Evolutionary conservation across 2,329 filamentous ascomycete genomes (phyloP).

Genomic region (Chrysoporthe deuterocubensis): DNA sequence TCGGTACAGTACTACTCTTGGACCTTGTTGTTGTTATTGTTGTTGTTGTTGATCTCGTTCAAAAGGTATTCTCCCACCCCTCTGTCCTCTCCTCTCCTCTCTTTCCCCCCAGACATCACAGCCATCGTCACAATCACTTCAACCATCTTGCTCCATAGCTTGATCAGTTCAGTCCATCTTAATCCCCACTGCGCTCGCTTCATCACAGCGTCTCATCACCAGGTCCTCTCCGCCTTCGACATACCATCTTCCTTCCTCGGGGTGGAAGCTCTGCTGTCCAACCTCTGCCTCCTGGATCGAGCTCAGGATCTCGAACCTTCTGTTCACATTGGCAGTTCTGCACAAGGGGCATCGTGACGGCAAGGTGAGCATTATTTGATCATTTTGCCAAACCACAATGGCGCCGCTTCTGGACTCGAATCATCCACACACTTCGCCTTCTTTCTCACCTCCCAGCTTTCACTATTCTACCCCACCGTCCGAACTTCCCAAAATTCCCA

Average conservation of each 20-base stretch:
- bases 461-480: not conserved
- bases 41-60: constrained; percentile 5
- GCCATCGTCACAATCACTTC: constrained; percentile 50
- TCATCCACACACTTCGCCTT: not conserved
- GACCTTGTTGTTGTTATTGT: constrained; percentile 5
- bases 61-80: constrained; percentile 16
- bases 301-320: constrained; percentile 14
- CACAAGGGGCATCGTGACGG: constrained; percentile 11
- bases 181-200: constrained; percentile 55
- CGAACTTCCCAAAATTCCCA: not conserved
- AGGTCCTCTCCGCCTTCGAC: constrained; percentile 24
- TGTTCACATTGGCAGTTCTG: constrained; percentile 20
- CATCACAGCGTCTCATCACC: constrained; percentile 48
- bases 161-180: constrained; percentile 57
- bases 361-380: constrained; percentile 20
- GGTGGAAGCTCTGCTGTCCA: constrained; percentile 25
- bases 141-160: constrained; percentile 63
- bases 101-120: constrained; percentile 38
- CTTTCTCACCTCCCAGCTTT: not conserved
- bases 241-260: constrained; percentile 18
- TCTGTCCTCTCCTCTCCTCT: constrained; percentile 15
- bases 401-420: not conserved
- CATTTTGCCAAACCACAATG: not conserved
- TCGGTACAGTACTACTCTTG: constrained; percentile 7
- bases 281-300: constrained; percentile 6